Evolutionary conservation across 164 flowering plant genomes (phyloP).

Genomic region (Nymphaea colorata): DNA sequence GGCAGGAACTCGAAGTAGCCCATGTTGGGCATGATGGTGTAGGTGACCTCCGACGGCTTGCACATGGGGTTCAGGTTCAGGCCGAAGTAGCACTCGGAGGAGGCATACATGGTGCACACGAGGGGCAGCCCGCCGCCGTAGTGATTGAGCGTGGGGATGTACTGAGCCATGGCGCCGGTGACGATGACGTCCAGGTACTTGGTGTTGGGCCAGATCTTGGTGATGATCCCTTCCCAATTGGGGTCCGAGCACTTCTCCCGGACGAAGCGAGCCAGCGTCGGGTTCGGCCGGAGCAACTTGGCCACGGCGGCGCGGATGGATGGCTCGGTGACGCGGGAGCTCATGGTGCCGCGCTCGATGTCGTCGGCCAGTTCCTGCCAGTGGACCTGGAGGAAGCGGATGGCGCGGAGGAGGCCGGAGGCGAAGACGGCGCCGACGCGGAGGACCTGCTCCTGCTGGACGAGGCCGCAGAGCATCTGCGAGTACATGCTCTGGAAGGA

Average conservation of each 20-base stretch:
- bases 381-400: conserved; percentile 34
- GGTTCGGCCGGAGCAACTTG: conserved; percentile 13
- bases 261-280: conserved; percentile 22
- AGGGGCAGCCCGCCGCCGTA: conserved; percentile 29
- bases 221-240: conserved; percentile 30
- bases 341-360: conserved; percentile 21
- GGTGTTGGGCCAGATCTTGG: conserved; percentile 36
- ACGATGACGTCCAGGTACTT: conserved; percentile 32
- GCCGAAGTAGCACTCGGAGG: conserved; percentile 36
- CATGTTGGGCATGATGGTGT: conserved; percentile 45
- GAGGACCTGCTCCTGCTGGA: conserved; percentile 22
- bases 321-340: conserved; percentile 22
- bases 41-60: conserved; percentile 26
- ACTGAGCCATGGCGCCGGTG: conserved; percentile 37
- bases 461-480: conserved; percentile 39
- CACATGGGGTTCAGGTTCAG: conserved; percentile 32
- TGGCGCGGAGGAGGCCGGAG: conserved; percentile 34
- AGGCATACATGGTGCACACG: conserved; percentile 38
- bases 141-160: conserved; percentile 30
- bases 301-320: conserved; percentile 14
- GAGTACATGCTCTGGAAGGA: conserved; percentile 41
- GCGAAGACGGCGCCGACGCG: conserved; percentile 38
- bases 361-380: conserved; percentile 23
- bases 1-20: conserved; percentile 35
- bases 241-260: conserved; percentile 17